phyloP scores from a whole-genome alignment of 2,329 filamentous ascomycete species.

The Polytolypa hystricis region DNA sequence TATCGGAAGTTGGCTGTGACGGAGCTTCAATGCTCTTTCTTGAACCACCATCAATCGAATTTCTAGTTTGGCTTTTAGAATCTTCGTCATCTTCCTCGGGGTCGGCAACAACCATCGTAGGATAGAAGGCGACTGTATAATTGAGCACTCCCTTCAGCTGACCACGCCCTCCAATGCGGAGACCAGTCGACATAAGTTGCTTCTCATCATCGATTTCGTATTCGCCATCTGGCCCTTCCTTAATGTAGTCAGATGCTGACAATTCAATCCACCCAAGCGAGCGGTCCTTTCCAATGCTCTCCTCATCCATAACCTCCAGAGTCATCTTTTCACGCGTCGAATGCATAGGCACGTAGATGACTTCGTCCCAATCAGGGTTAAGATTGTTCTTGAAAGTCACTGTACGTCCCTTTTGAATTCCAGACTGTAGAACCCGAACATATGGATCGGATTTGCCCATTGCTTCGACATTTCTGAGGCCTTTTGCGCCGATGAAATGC shows the following conservation, averaged over 20 bases:
- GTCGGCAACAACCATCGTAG: slow-evolving; percentile 75
- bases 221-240: slow-evolving; percentile 66
- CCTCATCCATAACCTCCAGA: slow-evolving; percentile 93
- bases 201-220: slow-evolving; percentile 72
- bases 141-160: slow-evolving; percentile 67
- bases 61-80: slow-evolving; percentile 20
- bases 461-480: slow-evolving; percentile 84
- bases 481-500: slow-evolving; percentile 72
- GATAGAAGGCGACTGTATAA: slow-evolving; percentile 83
- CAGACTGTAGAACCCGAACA: slow-evolving; percentile 74
- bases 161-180: slow-evolving; percentile 63
- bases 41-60: slow-evolving; percentile 9
- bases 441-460: slow-evolving; percentile 97
- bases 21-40: slow-evolving; percentile 16
- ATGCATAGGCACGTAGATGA: slow-evolving; percentile 87
- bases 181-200: slow-evolving; percentile 50
- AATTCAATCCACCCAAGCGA: slow-evolving; percentile 74
- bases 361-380: slow-evolving; percentile 90
- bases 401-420: slow-evolving; percentile 80
- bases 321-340: slow-evolving; percentile 70
- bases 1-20: slow-evolving; percentile 20
- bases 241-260: slow-evolving; percentile 64
- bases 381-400: slow-evolving; percentile 95
- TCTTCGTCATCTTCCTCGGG: slow-evolving; percentile 56
- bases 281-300: slow-evolving; percentile 83